phyloP scores from a whole-genome alignment of 2,329 filamentous ascomycete species.

The Penicillium sp. region DNA sequence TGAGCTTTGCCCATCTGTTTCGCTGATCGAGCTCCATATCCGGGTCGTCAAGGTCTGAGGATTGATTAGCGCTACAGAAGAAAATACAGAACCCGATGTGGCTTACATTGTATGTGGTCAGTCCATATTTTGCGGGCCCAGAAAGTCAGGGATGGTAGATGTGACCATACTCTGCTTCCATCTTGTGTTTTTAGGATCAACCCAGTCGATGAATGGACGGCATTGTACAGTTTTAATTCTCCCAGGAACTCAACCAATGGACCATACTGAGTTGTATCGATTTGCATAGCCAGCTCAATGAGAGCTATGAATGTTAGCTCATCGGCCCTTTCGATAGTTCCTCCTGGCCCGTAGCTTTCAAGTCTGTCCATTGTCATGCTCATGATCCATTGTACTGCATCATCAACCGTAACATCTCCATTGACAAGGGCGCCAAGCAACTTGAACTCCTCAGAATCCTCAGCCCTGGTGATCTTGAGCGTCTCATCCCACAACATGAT shows the following conservation, averaged over 20 bases:
- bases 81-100: background rate
- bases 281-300: background rate
- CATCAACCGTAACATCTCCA: background rate
- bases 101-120: background rate
- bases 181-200: conserved; percentile 1
- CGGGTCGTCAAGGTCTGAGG: background rate
- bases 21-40: background rate
- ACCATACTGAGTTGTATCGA: background rate
- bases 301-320: conserved; percentile 1
- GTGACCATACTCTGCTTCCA: conserved; percentile 6
- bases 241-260: conserved; percentile 1
- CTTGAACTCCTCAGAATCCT: background rate
- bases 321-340: conserved; percentile 2
- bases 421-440: background rate
- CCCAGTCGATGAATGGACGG: background rate
- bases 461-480: background rate
- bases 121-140: background rate
- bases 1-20: conserved; percentile 2
- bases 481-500: background rate
- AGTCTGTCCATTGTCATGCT: conserved; percentile 1
- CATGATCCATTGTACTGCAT: conserved; percentile 4
- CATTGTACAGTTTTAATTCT: conserved; percentile 4
- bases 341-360: background rate
- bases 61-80: background rate
- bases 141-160: background rate